Evolutionary conservation across 1,139 yeast genomes (phyloP).

Genomic region (Candida tetrigidarum): DNA sequence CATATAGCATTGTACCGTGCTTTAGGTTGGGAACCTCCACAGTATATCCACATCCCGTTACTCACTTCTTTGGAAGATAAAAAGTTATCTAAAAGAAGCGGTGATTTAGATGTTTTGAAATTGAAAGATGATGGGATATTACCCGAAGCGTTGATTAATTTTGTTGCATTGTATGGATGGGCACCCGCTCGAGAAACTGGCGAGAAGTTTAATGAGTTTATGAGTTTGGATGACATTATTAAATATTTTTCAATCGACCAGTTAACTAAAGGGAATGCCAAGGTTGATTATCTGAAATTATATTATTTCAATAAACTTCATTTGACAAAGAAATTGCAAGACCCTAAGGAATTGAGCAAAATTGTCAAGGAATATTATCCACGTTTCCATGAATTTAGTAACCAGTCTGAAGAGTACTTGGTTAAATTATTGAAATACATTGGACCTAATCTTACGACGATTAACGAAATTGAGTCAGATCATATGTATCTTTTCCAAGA

Average conservation of each 20-base stretch:
- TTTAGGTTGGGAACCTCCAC: slow-evolving; percentile 85
- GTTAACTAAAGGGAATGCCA: slow-evolving; percentile 91
- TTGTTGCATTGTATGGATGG: slow-evolving; percentile 95
- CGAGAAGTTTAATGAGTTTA: slow-evolving; percentile 60
- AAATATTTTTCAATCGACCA: slow-evolving; percentile 59
- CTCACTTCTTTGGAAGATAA: slow-evolving; percentile 76
- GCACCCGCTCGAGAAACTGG: slow-evolving; percentile 70
- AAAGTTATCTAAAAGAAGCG: slow-evolving; percentile 84
- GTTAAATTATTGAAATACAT: slow-evolving; percentile 29
- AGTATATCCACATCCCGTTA: slow-evolving; percentile 87
- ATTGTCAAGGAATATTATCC: slow-evolving; percentile 36
- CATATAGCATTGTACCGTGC: slow-evolving; percentile 88
- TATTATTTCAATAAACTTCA: slow-evolving; percentile 76
- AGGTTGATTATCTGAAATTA: slow-evolving; percentile 80
- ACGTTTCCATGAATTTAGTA: slow-evolving; percentile 20
- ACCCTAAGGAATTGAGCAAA: slow-evolving; percentile 32
- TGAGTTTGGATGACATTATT: slow-evolving; percentile 57
- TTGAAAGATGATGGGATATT: slow-evolving; percentile 66
- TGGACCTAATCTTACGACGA: slow-evolving; percentile 46
- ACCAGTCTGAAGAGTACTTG: slow-evolving; percentile 24
- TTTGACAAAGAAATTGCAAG: slow-evolving; percentile 37
- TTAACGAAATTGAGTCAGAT: slow-evolving; percentile 49
- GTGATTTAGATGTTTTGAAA: slow-evolving; percentile 72
- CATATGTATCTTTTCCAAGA: slow-evolving; percentile 55
- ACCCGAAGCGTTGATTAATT: slow-evolving; percentile 88